phyloP scores from a whole-genome alignment of 2,329 filamentous ascomycete species.

The Colletotrichum costaricense region DNA sequence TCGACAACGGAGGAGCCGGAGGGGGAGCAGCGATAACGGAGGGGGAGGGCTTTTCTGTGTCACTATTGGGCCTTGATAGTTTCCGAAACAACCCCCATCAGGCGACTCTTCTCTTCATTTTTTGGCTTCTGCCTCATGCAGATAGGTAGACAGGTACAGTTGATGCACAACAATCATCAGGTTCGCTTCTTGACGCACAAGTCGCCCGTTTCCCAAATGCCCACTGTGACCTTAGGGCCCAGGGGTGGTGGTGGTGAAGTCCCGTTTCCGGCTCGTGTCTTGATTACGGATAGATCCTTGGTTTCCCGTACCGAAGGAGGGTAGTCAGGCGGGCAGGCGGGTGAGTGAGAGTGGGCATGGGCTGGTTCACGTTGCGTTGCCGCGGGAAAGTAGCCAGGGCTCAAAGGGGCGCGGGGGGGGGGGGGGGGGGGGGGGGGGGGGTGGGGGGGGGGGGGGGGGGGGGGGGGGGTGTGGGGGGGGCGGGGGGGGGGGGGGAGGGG shows the following conservation, averaged over 20 bases:
- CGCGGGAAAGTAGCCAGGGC: background rate
- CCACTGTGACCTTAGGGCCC: slow-evolving; percentile 10
- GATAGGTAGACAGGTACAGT: slow-evolving; percentile 12
- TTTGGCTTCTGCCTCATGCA: background rate
- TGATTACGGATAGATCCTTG: background rate
- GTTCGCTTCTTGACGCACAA: slow-evolving; percentile 6
- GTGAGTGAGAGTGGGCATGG: background rate
- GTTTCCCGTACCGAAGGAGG: background rate
- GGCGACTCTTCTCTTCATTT: background rate
- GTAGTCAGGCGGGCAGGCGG: background rate
- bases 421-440: no score
- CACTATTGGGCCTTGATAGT: background rate
- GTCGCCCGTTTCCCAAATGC: slow-evolving; percentile 1
- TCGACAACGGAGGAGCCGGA: slow-evolving; percentile 11
- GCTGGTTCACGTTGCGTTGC: background rate
- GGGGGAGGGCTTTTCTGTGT: background rate
- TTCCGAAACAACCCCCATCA: background rate
- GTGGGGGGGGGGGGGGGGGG: no score
- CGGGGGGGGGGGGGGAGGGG: no score
- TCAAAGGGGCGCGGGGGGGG: no score
- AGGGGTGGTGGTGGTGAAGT: background rate
- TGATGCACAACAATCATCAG: background rate
- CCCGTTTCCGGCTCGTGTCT: background rate
- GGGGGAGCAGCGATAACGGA: no score
- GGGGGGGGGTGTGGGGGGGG: no score